These are phyloP conservation scores for Suhomyces terraborum DNA, from an alignment of 1,139 yeast genomes.

Conservation along the genomic window DNA sequence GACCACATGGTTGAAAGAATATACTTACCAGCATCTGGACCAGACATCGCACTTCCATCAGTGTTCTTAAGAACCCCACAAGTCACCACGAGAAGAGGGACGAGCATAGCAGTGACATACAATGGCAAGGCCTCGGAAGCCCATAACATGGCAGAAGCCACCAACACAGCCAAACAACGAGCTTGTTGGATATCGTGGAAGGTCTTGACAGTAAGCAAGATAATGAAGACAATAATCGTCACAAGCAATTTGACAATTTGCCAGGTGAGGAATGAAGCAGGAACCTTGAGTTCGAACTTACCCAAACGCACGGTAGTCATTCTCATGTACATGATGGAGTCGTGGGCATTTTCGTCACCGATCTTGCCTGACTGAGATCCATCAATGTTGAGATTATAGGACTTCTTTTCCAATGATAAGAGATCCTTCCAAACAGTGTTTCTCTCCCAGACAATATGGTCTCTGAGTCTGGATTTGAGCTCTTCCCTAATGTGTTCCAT, in stretches of 20 bases:
- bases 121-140: constrained; percentile 92
- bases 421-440: constrained; percentile 97
- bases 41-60: constrained; percentile 53
- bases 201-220: constrained; percentile 58
- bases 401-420: constrained; percentile 80
- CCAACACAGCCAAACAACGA: constrained; percentile 80
- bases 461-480: constrained; percentile 75
- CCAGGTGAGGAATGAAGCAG: constrained; percentile 33
- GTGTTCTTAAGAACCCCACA: constrained; percentile 67
- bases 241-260: constrained; percentile 48
- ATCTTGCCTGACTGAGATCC: constrained; percentile 30
- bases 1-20: constrained; percentile 93
- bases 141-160: constrained; percentile 82
- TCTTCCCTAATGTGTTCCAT: constrained; percentile 62
- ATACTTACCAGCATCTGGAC: constrained; percentile 70
- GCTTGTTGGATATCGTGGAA: constrained; percentile 66
- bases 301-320: constrained; percentile 17
- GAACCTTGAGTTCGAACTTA: constrained; percentile 23
- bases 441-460: constrained; percentile 94
- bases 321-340: constrained; percentile 28
- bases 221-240: constrained; percentile 46
- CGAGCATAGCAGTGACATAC: constrained; percentile 77
- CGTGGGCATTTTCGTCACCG: constrained; percentile 35
- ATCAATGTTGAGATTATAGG: constrained; percentile 37
- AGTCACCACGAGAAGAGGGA: constrained; percentile 77